phyloP scores from a whole-genome alignment of 2,329 filamentous ascomycete species.

The Fusarium pilosicola region DNA sequence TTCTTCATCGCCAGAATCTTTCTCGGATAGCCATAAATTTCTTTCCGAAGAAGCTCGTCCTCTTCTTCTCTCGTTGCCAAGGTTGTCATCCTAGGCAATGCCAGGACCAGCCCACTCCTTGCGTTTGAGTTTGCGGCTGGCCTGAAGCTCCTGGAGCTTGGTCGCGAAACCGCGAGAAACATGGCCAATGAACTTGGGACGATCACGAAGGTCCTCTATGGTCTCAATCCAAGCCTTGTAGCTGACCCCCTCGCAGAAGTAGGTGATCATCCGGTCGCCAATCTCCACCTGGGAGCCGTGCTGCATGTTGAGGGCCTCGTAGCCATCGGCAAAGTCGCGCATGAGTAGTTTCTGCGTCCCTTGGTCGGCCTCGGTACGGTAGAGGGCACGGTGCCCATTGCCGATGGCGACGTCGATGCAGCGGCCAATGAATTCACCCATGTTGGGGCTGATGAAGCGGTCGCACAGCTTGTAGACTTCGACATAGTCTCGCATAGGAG shows the following conservation, averaged over 20 bases:
- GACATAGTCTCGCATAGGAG: slow-evolving; percentile 47
- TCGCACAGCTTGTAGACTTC: slow-evolving; percentile 53
- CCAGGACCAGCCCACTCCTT: slow-evolving; percentile 44
- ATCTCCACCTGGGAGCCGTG: slow-evolving; percentile 41
- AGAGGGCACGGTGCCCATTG: slow-evolving; percentile 49
- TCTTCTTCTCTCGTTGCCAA: background rate
- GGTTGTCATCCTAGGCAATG: background rate
- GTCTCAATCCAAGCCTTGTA: slow-evolving; percentile 42
- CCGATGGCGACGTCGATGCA: slow-evolving; percentile 47
- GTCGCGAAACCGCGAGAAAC: slow-evolving; percentile 48
- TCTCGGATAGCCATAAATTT: background rate
- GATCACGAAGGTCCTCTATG: slow-evolving; percentile 42
- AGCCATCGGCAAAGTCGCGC: slow-evolving; percentile 50
- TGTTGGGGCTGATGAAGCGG: slow-evolving; percentile 46
- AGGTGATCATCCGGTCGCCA: slow-evolving; percentile 41
- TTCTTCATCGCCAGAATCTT: background rate
- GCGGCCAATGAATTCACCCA: slow-evolving; percentile 45
- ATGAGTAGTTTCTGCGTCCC: slow-evolving; percentile 45
- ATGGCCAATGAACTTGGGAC: slow-evolving; percentile 45
- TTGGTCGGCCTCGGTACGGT: slow-evolving; percentile 41
- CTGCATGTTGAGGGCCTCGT: slow-evolving; percentile 44
- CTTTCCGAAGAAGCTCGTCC: background rate
- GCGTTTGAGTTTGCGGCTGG: slow-evolving; percentile 42
- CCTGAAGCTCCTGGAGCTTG: slow-evolving; percentile 42
- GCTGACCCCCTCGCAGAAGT: slow-evolving; percentile 48